These are phyloP conservation scores for Neophaeococcomyces mojaviensis DNA, from an alignment of 2,329 filamentous ascomycete species.

Conservation along the genomic window DNA sequence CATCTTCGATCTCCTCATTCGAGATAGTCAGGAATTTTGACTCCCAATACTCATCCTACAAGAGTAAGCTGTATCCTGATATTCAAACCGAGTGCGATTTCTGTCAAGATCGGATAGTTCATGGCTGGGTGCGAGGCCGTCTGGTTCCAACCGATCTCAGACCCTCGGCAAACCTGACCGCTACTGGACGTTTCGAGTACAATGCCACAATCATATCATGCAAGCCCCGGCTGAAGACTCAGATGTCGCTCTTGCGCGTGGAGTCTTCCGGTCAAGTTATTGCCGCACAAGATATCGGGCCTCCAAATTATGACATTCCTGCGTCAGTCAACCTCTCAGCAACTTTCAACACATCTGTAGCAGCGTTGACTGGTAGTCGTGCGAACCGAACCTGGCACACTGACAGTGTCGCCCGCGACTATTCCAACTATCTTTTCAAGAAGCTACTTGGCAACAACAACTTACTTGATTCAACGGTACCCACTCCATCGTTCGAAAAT, in stretches of 20 bases:
- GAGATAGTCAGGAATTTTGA: too few species aligned
- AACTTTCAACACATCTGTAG: neutral
- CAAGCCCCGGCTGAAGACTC: neutral
- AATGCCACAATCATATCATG: constrained; percentile 5
- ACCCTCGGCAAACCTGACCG: neutral
- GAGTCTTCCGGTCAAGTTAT: neutral
- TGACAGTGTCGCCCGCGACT: constrained; percentile 2
- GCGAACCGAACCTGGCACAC: constrained; percentile 1
- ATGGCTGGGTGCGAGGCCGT: neutral
- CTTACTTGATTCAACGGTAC: neutral
- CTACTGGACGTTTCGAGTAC: constrained; percentile 4
- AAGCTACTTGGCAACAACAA: neutral
- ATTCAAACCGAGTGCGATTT: neutral
- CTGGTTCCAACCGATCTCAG: neutral
- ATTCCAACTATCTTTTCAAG: constrained; percentile 1
- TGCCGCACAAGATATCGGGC: neutral
- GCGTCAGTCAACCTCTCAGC: neutral
- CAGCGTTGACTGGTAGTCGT: neutral
- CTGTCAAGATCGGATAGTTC: neutral
- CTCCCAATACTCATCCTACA: too few species aligned
- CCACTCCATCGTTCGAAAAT: neutral
- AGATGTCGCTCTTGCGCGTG: neutral
- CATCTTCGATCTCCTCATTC: too few species aligned
- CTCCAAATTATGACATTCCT: neutral
- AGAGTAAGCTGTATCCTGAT: too few species aligned